Evolutionary conservation across 2,329 filamentous ascomycete genomes (phyloP).

Genomic region (Aspergillus sp.): DNA sequence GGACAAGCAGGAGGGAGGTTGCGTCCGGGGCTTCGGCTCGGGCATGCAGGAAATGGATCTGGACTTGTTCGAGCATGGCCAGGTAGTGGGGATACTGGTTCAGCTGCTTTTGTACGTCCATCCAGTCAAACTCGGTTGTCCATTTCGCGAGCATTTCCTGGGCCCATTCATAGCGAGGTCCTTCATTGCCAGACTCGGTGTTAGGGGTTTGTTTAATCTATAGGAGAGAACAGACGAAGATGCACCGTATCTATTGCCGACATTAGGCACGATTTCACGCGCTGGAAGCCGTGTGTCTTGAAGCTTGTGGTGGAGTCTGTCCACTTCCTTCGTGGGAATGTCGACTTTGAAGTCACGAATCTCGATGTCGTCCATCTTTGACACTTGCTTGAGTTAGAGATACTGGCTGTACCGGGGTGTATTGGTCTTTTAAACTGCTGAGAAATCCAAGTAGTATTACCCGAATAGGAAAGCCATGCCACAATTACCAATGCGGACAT

Average conservation of each 20-base stretch:
- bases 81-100: slow-evolving; percentile 2
- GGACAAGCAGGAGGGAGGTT: slow-evolving; percentile 5
- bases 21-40: background rate
- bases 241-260: slow-evolving; percentile 2
- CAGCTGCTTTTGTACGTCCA: slow-evolving; percentile 1
- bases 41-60: slow-evolving; percentile 5
- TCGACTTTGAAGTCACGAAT: slow-evolving; percentile 1
- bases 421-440: too few relatives aligned
- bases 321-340: slow-evolving; percentile 3
- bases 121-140: slow-evolving; percentile 3
- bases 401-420: too few relatives aligned
- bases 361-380: background rate
- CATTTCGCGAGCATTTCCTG: slow-evolving; percentile 2
- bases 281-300: slow-evolving; percentile 4
- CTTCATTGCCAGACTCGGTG: background rate
- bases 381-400: too few relatives aligned
- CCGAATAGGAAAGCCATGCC: too few relatives aligned
- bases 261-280: slow-evolving; percentile 4
- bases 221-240: background rate
- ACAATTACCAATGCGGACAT: too few relatives aligned
- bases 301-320: slow-evolving; percentile 4
- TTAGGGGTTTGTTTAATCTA: background rate
- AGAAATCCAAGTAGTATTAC: too few relatives aligned
- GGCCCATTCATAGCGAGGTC: slow-evolving; percentile 3
- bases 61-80: slow-evolving; percentile 1